Percentiles rank a stretch among this genome's conserved stretches.
Conservation (phyloP, 2,329 filamentous ascomycete species). For the Chaetoscypha palmicola region DNA sequence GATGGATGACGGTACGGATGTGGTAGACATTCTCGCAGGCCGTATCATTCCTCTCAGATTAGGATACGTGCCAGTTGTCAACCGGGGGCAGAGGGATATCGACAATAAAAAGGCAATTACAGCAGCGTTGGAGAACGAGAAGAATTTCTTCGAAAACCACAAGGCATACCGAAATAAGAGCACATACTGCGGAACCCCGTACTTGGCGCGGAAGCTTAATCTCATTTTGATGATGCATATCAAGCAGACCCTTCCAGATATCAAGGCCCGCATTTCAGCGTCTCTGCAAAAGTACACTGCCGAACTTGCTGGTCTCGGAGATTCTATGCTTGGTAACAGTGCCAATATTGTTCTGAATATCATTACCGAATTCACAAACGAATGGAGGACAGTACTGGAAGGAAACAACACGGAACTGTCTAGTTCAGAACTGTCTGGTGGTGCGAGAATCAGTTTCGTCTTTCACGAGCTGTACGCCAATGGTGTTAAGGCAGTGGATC, state of each 20-base stretch:
- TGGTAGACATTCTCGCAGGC: slow-evolving; percentile 95
- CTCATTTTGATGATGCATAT: slow-evolving; percentile 99
- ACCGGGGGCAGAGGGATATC: slow-evolving; percentile 95
- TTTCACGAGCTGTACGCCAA: slow-evolving; percentile 99
- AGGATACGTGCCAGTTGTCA: slow-evolving; percentile 96
- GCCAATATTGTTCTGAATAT: slow-evolving; percentile 97
- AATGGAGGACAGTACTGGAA: slow-evolving; percentile 92
- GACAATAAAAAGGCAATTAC: slow-evolving; percentile 96
- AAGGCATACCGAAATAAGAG: slow-evolving; percentile 98
- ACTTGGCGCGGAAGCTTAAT: slow-evolving; percentile 93
- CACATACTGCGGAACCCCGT: slow-evolving; percentile 96
- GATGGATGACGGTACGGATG: slow-evolving; percentile 98
- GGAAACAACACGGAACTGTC: slow-evolving; percentile 96
- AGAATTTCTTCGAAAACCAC: slow-evolving; percentile 96
- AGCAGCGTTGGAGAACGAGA: slow-evolving; percentile 85
- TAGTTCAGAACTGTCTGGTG: slow-evolving; percentile 87
- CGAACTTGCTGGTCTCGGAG: slow-evolving; percentile 77
- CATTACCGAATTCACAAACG: slow-evolving; percentile 97
- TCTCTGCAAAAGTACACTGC: slow-evolving; percentile 85
- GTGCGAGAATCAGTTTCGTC: slow-evolving; percentile 97
- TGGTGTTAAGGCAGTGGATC: slow-evolving; percentile 94
- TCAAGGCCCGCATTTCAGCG: slow-evolving; percentile 92
- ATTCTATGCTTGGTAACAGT: slow-evolving; percentile 92
- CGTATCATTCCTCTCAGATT: slow-evolving; percentile 92
- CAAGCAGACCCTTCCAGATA: slow-evolving; percentile 97